A percentile compares a stretch with the other conserved stretches of the same genome.
These are phyloP conservation scores for Anthracocystis walkeri DNA, from an alignment of 1,284 basidiomycete genomes.

Conservation along the genomic window DNA sequence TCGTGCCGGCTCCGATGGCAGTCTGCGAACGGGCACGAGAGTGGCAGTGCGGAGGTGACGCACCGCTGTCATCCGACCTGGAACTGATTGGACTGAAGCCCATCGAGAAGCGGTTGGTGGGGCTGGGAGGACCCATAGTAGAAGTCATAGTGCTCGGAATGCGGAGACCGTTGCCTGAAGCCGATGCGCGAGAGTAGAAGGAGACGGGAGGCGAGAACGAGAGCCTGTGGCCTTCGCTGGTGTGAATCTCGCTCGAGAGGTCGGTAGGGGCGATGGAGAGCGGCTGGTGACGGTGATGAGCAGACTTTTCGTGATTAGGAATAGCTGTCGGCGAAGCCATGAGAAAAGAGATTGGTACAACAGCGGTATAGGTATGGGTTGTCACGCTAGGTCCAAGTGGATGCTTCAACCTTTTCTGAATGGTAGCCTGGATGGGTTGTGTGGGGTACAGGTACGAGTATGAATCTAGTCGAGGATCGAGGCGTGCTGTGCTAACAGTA, in stretches of 20 bases:
- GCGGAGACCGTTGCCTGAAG: slow-evolving; percentile 23
- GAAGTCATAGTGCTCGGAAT: slow-evolving; percentile 40
- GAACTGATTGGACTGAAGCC: slow-evolving; percentile 28
- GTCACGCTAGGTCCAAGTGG: background rate
- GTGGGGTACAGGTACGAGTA: background rate
- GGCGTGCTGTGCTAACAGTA: background rate
- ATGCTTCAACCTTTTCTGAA: background rate
- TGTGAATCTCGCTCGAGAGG: slow-evolving; percentile 45
- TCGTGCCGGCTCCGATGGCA: slow-evolving; percentile 32
- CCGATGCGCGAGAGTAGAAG: slow-evolving; percentile 47
- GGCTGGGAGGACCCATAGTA: slow-evolving; percentile 33
- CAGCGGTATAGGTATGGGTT: background rate
- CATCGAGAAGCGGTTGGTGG: slow-evolving; percentile 37
- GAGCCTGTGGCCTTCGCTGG: slow-evolving; percentile 42
- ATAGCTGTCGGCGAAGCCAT: slow-evolving; percentile 61
- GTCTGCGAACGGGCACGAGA: slow-evolving; percentile 46
- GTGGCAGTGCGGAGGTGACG: slow-evolving; percentile 40
- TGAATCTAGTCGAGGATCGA: no score
- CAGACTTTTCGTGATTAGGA: slow-evolving; percentile 55
- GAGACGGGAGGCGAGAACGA: slow-evolving; percentile 43
- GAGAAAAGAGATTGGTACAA: background rate
- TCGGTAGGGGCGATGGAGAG: slow-evolving; percentile 18
- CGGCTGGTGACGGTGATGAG: slow-evolving; percentile 47
- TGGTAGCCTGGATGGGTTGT: no score
- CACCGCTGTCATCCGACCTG: slow-evolving; percentile 21